phyloP scores from a whole-genome alignment of 139 green algal species.

The Closterium sp. region DNA sequence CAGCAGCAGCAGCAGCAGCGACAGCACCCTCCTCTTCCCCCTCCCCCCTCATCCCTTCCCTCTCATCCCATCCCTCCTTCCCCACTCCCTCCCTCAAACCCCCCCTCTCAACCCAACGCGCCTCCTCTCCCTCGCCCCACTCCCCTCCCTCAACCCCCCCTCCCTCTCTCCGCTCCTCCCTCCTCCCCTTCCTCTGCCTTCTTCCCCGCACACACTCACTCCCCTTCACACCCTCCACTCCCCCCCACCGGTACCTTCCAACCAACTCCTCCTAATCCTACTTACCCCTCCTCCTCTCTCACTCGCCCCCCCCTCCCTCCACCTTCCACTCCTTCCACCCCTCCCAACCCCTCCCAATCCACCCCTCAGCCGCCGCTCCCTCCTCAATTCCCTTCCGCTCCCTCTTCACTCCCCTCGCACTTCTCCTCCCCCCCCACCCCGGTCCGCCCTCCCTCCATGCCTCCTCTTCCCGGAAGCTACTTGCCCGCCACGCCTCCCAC shows the following conservation, averaged over 20 bases:
- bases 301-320: neutral
- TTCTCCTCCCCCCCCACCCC: neutral
- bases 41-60: neutral
- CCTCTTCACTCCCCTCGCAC: neutral
- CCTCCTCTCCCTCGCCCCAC: neutral
- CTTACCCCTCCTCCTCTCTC: neutral
- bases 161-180: neutral
- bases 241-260: neutral
- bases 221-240: neutral
- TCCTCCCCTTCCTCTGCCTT: neutral
- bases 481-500: neutral
- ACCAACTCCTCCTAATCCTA: neutral
- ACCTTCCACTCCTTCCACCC: neutral
- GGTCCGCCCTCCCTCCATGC: neutral
- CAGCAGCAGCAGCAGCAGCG: neutral
- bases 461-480: neutral
- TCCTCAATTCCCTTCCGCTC: neutral
- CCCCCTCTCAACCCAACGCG: too few relatives aligned
- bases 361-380: neutral
- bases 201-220: neutral
- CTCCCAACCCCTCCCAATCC: neutral
- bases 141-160: neutral
- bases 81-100: neutral
- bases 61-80: neutral
- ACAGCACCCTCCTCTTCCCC: neutral